phyloP scores from a whole-genome alignment of 2,329 filamentous ascomycete species.

The Hypoxylon sp. region DNA sequence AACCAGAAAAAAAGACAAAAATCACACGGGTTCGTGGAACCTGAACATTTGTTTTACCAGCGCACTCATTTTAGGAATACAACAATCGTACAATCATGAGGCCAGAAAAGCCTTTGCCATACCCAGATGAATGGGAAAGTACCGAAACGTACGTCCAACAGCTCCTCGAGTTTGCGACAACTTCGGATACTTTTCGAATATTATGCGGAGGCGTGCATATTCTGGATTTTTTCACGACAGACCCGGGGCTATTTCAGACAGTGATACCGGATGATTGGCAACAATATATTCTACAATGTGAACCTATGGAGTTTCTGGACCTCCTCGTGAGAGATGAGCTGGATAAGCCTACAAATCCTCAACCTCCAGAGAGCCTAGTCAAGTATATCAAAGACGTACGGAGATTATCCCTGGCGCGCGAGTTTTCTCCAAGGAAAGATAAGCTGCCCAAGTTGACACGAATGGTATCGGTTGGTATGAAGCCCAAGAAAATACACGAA shows the following conservation, averaged over 20 bases:
- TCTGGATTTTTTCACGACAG: conserved; percentile 90
- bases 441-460: conserved; percentile 69
- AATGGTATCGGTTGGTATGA: conserved; percentile 88
- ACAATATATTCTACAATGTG: conserved; percentile 73
- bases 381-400: conserved; percentile 78
- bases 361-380: conserved; percentile 66
- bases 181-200: conserved; percentile 79
- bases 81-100: conserved; percentile 49
- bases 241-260: conserved; percentile 81
- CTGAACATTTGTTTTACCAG: neutral
- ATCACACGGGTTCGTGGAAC: neutral
- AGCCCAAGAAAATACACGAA: conserved; percentile 93
- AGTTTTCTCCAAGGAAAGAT: conserved; percentile 58
- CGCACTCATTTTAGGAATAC: conserved; percentile 22
- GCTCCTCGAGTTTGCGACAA: conserved; percentile 78
- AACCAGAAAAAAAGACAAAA: no score
- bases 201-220: conserved; percentile 98
- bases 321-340: conserved; percentile 83
- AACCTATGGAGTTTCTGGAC: conserved; percentile 80
- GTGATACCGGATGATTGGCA: conserved; percentile 85
- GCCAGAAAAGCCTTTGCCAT: conserved; percentile 69
- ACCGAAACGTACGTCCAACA: conserved; percentile 81
- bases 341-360: conserved; percentile 46
- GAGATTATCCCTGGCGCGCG: conserved; percentile 70
- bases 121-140: conserved; percentile 72